Base-by-base conservation (phyloP, 2,329 filamentous ascomycete genomes). In the Rhynchosporium secalis region DNA sequence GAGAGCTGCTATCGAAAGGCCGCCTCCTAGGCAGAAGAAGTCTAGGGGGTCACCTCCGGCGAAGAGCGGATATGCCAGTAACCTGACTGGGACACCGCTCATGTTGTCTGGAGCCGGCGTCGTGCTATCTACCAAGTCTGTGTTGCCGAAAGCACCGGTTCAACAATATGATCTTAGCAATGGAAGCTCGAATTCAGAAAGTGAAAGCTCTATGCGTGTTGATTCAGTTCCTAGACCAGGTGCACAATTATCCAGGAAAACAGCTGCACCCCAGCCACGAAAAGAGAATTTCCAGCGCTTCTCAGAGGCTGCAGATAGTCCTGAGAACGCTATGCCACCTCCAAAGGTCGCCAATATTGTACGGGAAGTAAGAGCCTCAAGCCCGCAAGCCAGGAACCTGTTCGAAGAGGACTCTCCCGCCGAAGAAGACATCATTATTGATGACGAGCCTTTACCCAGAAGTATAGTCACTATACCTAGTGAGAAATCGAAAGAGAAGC, bases 61-160 rank as follows among this genome's bases (percentile, higher is more conserved):
- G 31, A 69, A 65, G n/a, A 68, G 55, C 49, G 64, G 66, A 29
- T 74, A 73, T 63, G 72, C 72, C 43, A 70, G 66, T 45, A 70
- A 65, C 40, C 66, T 74, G 43, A 71, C 66, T 43, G 71, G 70
- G 38, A 68, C 66, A 31, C 60, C 66, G 15, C 64, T 72, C 41
- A 60, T 64, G 26, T 56, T 74, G 4, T 66, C 66, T 45, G 49
- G 59, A 48, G 62, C 64, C 8, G 56, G 29, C 29, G 6, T 13
- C 36, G 41, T 12, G 20, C 20, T 31, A 13, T 2, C 31, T 41
- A 13, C 13, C 9, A 51, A 38, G 38, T 29, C 46, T 29, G 43
- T 33, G 36, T 3, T 36, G 26, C 26, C 8, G 15, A 51, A 49
- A 5, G 31, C 20, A 8, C 47, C 10, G 26, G 26, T 33, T 10